Base-by-base conservation (phyloP, 1,284 basidiomycete species). In the Ceratobasidium sp. region DNA sequence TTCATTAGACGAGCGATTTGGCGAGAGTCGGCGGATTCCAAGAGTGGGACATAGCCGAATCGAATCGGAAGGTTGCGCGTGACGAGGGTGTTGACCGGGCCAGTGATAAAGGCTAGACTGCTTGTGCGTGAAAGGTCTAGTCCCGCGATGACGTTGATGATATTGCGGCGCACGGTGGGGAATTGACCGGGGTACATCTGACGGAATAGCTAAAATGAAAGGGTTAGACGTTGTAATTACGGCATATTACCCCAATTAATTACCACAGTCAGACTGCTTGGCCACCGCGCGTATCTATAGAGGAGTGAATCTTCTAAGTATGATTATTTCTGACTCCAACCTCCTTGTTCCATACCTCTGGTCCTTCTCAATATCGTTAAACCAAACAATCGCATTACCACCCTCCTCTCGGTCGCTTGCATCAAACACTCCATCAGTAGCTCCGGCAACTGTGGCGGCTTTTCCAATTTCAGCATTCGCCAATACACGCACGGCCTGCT, bases 321-420 rank as follows among this genome's bases (percentile, higher is more conserved):
- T 12, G 35, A n/a, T 5, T 15, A 43, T 8, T n/a, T 43, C n/a
- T 43, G 13, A 56, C 27, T 2, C 27, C n/a, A 8, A 25, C n/a
- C n/a, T n/a, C 54, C 13, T 35, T n/a, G 35, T 45, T 22, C 38
- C 79, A 68, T 78, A 91, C 82, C 85, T 81, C n/a, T 79, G 81
- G 76, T 98, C 96, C 71, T 87, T 91, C 79, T 93, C 90, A 27
- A 98, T 78, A 78, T 98, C 90, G 78, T 98, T 98, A 86, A 91
- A 89, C 87, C 92, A 98, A 0, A 88, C 77, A 57, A 97, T 85
- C 1, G 90, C 83, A 15, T 81, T 84, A 0, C 90, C 92, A 0
- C 85, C 91, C 77, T 97, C 95, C 4, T 76, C 75, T n/a, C 92
- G 82, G 77, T 98, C 95, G 71, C 91, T 93, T 1, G 93, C 90